Base-by-base conservation (phyloP, 352 stramenopile genomes). In the Pythium aquatile region DNA sequence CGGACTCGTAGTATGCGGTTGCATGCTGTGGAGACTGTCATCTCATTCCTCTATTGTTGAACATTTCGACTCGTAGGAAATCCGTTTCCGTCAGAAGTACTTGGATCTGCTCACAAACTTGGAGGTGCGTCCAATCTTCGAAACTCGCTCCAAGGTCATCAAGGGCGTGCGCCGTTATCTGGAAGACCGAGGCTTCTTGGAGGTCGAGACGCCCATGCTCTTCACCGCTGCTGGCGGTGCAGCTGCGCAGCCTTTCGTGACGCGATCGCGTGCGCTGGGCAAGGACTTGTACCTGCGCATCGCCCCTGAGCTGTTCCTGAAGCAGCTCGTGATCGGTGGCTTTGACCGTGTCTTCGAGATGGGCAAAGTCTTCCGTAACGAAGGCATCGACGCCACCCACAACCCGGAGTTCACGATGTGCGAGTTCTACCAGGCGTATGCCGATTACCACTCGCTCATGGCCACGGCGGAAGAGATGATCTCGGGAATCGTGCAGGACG, bases 401-500 rank as follows among this genome's bases (percentile, higher is more conserved):
- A 99, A 99, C 73, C 97, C 97, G 8, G 97, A 99, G 80, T 99
- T 99, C 76, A 99, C 97, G 5, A 99, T 98, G 5, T 98, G 97
- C 73, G 97, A 99, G 83, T 99, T 99, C 70, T 99, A 99, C 76
- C 80, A 96, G 79, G 97, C 98, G 8, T 99, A 99, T 72, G 97
- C 97, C 7, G 98, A 99, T 76, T 99, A 99, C 85, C 79, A 99
- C 69, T 94, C 98, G 65, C 80, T 99, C 32, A 99, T 99, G 96
- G 80, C 93, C 51, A 98, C 98, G 77, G 98, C 97, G 6, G 97
- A 99, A 77, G 92, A 98, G 55, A 94, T 99, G 85, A 79, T 99
- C 30, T 97, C 88, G 52, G 90, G 74, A 61, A 78, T 84, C 61
- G 97, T 99, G n/a, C 98, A 98, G 74, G 85, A 97, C 59, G 93